Base-by-base conservation (phyloP, 1,284 basidiomycete species). In the Fistulina hepatica region DNA sequence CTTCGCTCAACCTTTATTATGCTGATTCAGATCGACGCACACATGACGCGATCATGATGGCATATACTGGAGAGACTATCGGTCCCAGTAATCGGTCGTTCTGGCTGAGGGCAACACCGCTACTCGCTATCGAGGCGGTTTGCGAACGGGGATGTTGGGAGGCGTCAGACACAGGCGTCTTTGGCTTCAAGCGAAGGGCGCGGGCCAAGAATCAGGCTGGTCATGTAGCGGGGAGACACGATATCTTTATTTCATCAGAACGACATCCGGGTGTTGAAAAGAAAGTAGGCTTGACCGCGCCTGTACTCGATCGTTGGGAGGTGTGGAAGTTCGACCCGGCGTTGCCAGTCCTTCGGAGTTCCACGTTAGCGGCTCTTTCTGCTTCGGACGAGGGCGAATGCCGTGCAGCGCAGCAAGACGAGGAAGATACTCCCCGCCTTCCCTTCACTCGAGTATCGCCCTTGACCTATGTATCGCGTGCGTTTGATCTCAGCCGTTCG, bases 131-230 rank as follows among this genome's bases (percentile, higher is more conserved):
- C 8, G 74, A 81, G 42, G 59, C 73, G 11, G 64, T 61, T 10
- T 80, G 73, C 48, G 81, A 86, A 44, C 65, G 82, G 30, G 83
- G 83, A 15, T 67, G 71, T 6, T 90, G 85, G 85, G 81, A 76
- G 45, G 55, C 80, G 12, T 53, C 63, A 28, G 64, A 62, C 21
- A 62, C 62, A 12, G 63, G 59, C 42, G 61, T 81, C 31, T 56
- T 84, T 11, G 85, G 85, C 12, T 58, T 89, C 16, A 68, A 81
- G 21, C 65, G 79, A 34, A 73, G 65, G 45, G 64, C 75, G 15
- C 69, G 81, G 21, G 50, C 64, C 16, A 61, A 65, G 33, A 50
- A 57, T 27, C 57, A 52, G 60, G 55, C 37, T 48, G 50, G 8
- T 52, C 46, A 21, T 43, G 48, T 6, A 24, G 32, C 31, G 19